Conservation (phyloP, 1,284 basidiomycete genomes). For the Singerocomus inundabilis region DNA sequence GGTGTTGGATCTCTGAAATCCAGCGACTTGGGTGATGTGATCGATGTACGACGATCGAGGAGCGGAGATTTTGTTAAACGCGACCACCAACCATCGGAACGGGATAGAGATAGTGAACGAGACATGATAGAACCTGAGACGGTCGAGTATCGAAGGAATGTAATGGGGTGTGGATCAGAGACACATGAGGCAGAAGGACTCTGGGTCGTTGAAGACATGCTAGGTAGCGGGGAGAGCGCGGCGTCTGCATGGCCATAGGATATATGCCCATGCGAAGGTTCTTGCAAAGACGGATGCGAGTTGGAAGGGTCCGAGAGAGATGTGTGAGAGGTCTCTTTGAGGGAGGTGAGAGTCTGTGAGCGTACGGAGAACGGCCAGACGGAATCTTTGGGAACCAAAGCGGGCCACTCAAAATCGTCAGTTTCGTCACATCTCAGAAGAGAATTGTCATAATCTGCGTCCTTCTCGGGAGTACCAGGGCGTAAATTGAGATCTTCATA, state of each 20-base stretch:
- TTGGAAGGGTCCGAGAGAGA: constrained; percentile 24
- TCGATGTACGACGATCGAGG: constrained; percentile 39
- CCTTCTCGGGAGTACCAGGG: constrained; percentile 18
- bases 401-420: constrained; percentile 28
- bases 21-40: constrained; percentile 47
- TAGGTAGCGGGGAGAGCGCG: constrained; percentile 8
- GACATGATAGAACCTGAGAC: constrained; percentile 31
- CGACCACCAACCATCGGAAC: constrained; percentile 48
- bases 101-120: constrained; percentile 34
- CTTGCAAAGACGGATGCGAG: constrained; percentile 27
- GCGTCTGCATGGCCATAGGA: constrained; percentile 30
- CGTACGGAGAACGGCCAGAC: constrained; percentile 28
- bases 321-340: constrained; percentile 27
- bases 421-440: constrained; percentile 38
- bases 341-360: constrained; percentile 28
- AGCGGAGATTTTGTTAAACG: constrained; percentile 43
- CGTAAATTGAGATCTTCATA: constrained; percentile 19
- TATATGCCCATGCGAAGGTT: constrained; percentile 23
- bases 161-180: constrained; percentile 12
- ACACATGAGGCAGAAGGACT: constrained; percentile 17
- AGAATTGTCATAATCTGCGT: constrained; percentile 29
- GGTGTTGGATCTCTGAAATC: constrained; percentile 75
- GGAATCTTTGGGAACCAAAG: constrained; percentile 27
- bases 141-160: constrained; percentile 12
- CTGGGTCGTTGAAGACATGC: constrained; percentile 5